Conservation (phyloP, 1,284 basidiomycete species). For the Moesziomyces sp. region DNA sequence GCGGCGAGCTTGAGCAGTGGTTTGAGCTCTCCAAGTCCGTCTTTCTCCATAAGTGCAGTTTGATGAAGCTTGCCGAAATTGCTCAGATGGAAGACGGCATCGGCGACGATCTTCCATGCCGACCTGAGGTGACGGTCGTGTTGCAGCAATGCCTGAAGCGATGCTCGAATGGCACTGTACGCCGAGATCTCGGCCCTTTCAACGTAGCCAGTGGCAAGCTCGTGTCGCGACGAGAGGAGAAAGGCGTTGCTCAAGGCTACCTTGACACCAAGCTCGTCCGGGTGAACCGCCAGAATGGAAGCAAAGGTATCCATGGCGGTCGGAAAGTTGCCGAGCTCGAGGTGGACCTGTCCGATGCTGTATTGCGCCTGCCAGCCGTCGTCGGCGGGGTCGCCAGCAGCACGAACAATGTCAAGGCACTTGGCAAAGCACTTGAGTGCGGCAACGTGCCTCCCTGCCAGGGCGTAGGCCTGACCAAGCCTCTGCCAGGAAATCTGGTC, state of each 20-base stretch:
- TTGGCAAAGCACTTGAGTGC: constrained; percentile 86
- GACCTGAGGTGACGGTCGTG: constrained; percentile 67
- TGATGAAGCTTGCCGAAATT: constrained; percentile 30
- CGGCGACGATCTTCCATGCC: constrained; percentile 87
- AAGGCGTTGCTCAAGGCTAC: constrained; percentile 80
- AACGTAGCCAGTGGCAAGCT: constrained; percentile 78
- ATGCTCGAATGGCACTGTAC: constrained; percentile 73
- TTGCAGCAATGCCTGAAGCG: constrained; percentile 73
- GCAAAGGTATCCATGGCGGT: constrained; percentile 80
- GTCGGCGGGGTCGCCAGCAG: constrained; percentile 7
- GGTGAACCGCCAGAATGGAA: constrained; percentile 73
- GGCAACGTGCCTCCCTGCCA: constrained; percentile 86
- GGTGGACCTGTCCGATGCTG: constrained; percentile 85
- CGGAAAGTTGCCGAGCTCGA: constrained; percentile 79
- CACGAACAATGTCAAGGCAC: constrained; percentile 71
- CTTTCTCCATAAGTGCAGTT: constrained; percentile 4
- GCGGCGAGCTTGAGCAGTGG: constrained; percentile 39
- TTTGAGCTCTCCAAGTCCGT: constrained; percentile 10
- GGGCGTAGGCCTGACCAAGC: constrained; percentile 90
- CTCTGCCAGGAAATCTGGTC: constrained; percentile 87
- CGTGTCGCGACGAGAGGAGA: constrained; percentile 77
- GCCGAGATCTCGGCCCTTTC: constrained; percentile 81
- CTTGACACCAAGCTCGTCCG: constrained; percentile 76
- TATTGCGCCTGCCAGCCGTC: constrained; percentile 85
- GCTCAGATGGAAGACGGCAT: constrained; percentile 74